phyloP scores from a whole-genome alignment of 1,139 yeast genomes.

The Sugiyamaella novakii region DNA sequence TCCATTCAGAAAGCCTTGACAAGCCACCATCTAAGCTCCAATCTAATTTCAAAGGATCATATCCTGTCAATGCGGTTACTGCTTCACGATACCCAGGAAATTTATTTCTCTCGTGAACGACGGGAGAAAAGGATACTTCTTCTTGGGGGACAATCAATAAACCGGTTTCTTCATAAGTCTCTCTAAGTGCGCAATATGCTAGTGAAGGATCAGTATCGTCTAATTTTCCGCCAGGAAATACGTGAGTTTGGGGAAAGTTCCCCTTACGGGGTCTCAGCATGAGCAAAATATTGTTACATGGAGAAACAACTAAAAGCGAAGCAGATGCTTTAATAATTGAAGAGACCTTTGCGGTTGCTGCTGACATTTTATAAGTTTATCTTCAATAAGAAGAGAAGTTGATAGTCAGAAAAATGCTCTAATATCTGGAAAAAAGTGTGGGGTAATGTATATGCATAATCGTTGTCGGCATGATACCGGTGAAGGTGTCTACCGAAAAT shows the following conservation, averaged over 20 bases:
- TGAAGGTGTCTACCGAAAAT: not conserved
- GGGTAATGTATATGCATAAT: no score
- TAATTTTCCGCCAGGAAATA: conserved; percentile 41
- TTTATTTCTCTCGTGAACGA: conserved; percentile 24
- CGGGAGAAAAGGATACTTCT: conserved; percentile 19
- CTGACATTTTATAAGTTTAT: no score
- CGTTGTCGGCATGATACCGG: not conserved
- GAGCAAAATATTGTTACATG: conserved; percentile 35
- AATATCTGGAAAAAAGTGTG: no score
- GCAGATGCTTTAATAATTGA: conserved; percentile 30
- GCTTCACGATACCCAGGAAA: conserved; percentile 26
- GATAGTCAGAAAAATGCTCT: no score
- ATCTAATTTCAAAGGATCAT: conserved; percentile 21
- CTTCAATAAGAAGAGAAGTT: no score
- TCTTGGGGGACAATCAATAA: conserved; percentile 32
- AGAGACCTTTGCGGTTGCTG: conserved; percentile 3
- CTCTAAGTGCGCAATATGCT: conserved; percentile 40
- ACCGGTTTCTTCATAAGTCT: conserved; percentile 43
- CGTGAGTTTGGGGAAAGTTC: conserved; percentile 38
- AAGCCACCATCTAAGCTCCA: conserved; percentile 25
- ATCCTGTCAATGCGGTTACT: conserved; percentile 19
- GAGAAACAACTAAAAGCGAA: conserved; percentile 38
- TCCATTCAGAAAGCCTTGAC: conserved; percentile 35
- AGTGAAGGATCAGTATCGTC: conserved; percentile 36
- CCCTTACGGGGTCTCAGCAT: conserved; percentile 39